Base-by-base conservation (phyloP, 2,329 filamentous ascomycete species). In the Talaromyces albobiverticillius region DNA sequence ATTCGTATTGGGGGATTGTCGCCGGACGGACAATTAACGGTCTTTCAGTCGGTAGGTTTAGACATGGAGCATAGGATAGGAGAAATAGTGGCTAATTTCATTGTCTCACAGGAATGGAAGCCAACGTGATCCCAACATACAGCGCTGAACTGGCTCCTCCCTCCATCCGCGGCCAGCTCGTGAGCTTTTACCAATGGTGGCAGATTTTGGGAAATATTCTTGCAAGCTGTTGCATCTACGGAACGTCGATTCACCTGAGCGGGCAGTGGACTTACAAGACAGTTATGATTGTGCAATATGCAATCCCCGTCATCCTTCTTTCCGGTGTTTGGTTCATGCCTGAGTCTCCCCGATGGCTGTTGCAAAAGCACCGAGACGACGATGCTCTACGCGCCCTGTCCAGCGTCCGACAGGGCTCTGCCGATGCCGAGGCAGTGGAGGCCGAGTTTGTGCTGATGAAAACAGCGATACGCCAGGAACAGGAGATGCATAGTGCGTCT, bases 81-180 rank as follows among this genome's bases (percentile, higher is more conserved):
- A 10, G 13, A 3, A 10, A 34, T 41, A 18, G 14, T 20, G 4
- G 20, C 38, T 41, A 23, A 41, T 23, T 4, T 20, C 14, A 42
- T 36, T 42, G 5, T 22, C 8, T 14, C 14, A 47, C 32, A 13
- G 45, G 31, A 14, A 31, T 47, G 31, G 45, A 31, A 47, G 26
- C 45, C 18, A 47, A 47, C 22, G 45, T 47, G 8, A 32, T 47
- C 14, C 45, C 45, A 32, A 47, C 31, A 22, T 47, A 47, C 20
- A 31, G 31, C 26, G 26, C 45, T 22, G 45, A 47, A 36, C 31
- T 31, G 20, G 45, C 45, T 8, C 45, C 45, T 22, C n/a, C 45
- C 3, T 18, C 26, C 20, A 47, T 47, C n/a, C 26, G 45, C 14
- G 45, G 45, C 31, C 20, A 18, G 16, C 31, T 47, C 10, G 40